Evolutionary conservation across 345 rosid species (phyloP).

Genomic region (Arabidopsis thaliana): TAIR10.1 NC_003074.8:7651501-7652000

Average conservation of each 20-base stretch:
- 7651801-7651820: neutral
- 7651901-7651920: neutral
- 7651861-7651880: conserved; percentile 1
- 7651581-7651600: conserved; percentile 40
- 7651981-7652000: too few relatives aligned
- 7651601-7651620: conserved; percentile 31
- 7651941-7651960: neutral
- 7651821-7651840: too few relatives aligned
- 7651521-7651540: too few relatives aligned
- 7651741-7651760: conserved; percentile 35
- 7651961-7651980: neutral
- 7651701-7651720: conserved; percentile 34
- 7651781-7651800: neutral
- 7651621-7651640: conserved; percentile 19
- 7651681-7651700: neutral
- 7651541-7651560: neutral
- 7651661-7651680: neutral
- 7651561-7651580: neutral
- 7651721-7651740: conserved; percentile 30
- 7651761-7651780: conserved; percentile 34
- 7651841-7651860: neutral
- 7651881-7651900: neutral
- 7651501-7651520: neutral
- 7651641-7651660: conserved; percentile 30
- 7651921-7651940: neutral